Percentiles rank a stretch among this genome's conserved stretches.
Evolutionary conservation across 495 filamentous ascomycete genomes (phyloP).

Genomic region (Neurospora terricola): DNA sequence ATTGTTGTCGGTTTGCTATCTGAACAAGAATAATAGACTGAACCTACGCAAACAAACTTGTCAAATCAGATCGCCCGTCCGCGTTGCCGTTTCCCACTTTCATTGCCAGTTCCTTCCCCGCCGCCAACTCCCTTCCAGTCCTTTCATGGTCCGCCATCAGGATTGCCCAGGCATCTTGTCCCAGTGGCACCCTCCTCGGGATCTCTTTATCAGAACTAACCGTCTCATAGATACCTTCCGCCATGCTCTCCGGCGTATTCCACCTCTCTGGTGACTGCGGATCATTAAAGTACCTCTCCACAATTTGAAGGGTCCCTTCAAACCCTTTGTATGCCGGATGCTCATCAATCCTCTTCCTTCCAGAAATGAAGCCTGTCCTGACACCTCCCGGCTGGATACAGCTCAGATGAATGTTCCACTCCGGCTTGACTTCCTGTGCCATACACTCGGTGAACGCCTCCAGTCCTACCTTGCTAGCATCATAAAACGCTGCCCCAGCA

Average conservation of each 20-base stretch:
- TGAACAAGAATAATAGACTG: neutral
- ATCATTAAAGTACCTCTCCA: slow-evolving; percentile 25
- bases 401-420: slow-evolving; percentile 43
- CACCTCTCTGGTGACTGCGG: slow-evolving; percentile 21
- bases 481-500: slow-evolving; percentile 41
- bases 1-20: neutral
- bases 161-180: slow-evolving; percentile 32
- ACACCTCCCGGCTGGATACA: slow-evolving; percentile 42
- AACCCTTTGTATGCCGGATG: slow-evolving; percentile 31
- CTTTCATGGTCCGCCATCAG: slow-evolving; percentile 25
- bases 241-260: slow-evolving; percentile 28
- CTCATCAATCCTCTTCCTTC: slow-evolving; percentile 12
- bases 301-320: slow-evolving; percentile 24
- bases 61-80: neutral
- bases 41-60: neutral
- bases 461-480: slow-evolving; percentile 45
- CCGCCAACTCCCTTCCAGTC: slow-evolving; percentile 23
- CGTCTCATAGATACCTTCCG: slow-evolving; percentile 27
- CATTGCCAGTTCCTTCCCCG: slow-evolving; percentile 25
- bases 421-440: slow-evolving; percentile 36
- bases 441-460: slow-evolving; percentile 48
- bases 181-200: slow-evolving; percentile 36
- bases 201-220: slow-evolving; percentile 26
- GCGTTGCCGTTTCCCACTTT: slow-evolving; percentile 13
- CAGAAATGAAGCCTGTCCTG: slow-evolving; percentile 33